Evolutionary conservation across 192 early-diverging fungal species (phyloP).

Genomic region (Chytriomyces sp.): DNA sequence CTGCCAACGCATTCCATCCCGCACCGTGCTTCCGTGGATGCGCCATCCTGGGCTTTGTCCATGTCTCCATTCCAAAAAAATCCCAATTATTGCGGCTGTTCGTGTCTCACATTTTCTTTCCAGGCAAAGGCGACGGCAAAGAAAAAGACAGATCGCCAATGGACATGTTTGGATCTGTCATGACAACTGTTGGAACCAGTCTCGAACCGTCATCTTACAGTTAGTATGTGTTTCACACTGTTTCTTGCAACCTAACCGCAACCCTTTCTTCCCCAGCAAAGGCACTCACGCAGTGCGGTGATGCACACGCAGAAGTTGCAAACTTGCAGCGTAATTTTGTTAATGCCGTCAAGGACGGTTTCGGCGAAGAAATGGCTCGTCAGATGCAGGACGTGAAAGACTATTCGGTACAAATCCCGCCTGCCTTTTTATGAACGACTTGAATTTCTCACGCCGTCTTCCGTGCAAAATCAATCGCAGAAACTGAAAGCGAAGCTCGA

Average conservation of each 20-base stretch:
- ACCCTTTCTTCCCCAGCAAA: conserved; percentile 40
- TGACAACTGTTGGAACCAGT: conserved; percentile 34
- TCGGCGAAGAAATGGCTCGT: conserved; percentile 50
- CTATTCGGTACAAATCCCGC: conserved; percentile 50
- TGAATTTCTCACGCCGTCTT: conserved; percentile 3
- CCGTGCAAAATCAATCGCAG: conserved; percentile 26
- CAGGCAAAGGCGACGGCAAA: conserved; percentile 32
- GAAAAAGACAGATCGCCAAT: conserved; percentile 33
- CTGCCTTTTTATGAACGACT: conserved; percentile 13
- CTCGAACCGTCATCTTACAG: conserved; percentile 32
- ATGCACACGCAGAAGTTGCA: conserved; percentile 52
- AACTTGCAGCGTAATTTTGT: conserved; percentile 45
- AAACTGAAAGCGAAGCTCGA: conserved; percentile 84
- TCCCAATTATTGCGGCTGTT: no score
- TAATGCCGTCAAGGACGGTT: conserved; percentile 59
- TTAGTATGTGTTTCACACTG: conserved; percentile 16
- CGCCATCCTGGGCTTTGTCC: background rate
- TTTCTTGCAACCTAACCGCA: background rate
- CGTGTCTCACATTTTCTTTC: background rate
- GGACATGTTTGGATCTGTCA: conserved; percentile 34
- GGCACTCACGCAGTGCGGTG: conserved; percentile 58
- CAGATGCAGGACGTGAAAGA: conserved; percentile 56
- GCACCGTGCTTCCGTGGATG: background rate
- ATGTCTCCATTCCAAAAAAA: no score
- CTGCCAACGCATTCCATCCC: conserved; percentile 13